Conservation (phyloP, 257 asterid genomes). For the Solanum tacnaense region DNA sequence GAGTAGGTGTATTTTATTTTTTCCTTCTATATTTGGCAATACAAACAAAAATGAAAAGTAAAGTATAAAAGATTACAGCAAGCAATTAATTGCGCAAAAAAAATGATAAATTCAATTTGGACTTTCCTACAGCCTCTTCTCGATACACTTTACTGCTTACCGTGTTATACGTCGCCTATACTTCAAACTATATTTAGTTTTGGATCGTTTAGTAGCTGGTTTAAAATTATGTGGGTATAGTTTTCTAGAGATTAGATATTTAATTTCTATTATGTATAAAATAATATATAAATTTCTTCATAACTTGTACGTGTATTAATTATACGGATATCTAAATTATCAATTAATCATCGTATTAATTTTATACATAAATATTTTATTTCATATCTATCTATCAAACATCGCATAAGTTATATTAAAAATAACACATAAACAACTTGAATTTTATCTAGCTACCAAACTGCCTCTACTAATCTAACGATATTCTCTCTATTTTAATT, state of each 20-base stretch:
- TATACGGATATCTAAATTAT: rapidly evolving
- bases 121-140: background rate
- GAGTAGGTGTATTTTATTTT: background rate
- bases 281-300: too few species aligned
- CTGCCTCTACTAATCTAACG: too few species aligned
- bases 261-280: too few species aligned
- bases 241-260: too few species aligned
- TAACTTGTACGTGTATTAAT: rapidly evolving
- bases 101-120: background rate
- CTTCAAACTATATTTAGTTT: background rate
- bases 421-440: too few species aligned
- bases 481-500: too few species aligned
- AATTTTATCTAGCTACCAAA: too few species aligned
- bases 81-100: background rate
- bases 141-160: background rate
- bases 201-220: rapidly evolving
- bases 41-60: background rate
- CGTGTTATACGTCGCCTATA: background rate
- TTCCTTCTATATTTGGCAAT: background rate
- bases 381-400: rapidly evolving
- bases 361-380: rapidly evolving
- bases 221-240: rapidly evolving
- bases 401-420: too few species aligned
- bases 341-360: rapidly evolving
- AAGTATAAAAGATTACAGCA: background rate